Base-by-base conservation (phyloP, 306 rosid genomes). In the Senna siamea region DNA sequence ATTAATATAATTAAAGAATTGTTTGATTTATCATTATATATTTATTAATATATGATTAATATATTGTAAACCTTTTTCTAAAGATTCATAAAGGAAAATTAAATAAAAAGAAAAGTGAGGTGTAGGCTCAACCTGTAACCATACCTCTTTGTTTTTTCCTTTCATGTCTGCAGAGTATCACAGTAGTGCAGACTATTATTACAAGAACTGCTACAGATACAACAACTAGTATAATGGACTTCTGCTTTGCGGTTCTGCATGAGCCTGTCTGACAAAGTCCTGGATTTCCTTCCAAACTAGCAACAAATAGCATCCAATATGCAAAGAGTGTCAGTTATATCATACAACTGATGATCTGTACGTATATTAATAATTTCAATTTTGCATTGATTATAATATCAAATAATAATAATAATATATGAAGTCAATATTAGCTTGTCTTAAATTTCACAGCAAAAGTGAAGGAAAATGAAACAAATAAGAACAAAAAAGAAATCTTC, bases 251-350 rank as follows among this genome's bases (percentile, higher is more conserved):
- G 20, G 18, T 79, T 56, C 12, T 26, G 47, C 78, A 57, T 13
- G 75, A 48, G 8, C 30, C 30, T 26, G 30, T 26, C 30, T 23
- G 38, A 61, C 72, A 40, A 0, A 61, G 72, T 11, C 26, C 22
- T 26, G 66, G 32, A 62, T 61, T 70, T 51, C 44, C 58, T 18
- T 7, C 66, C 30, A 78, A 11, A 14, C 76, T 77, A 51, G 26
- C 56, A 51, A 6, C 4, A 26, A 26, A 26, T 26, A 26, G 30
- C 30, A 26, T 3, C 30, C 30, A 26, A 26, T 26, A 26, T 26
- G 32, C n/a, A n/a, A 14, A 57, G 28, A 28, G 5, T 57, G 1
- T 12, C 63, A 57, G 19, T 15, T 54, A 54, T 68, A 57, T 62
- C 32, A 12, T 20, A 8, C 2, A 3, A 20, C 34, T 15, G 66